These are phyloP conservation scores for Pseudovirgaria hyperparasitica DNA, from an alignment of 2,329 filamentous ascomycete species.

Conservation along the genomic window DNA sequence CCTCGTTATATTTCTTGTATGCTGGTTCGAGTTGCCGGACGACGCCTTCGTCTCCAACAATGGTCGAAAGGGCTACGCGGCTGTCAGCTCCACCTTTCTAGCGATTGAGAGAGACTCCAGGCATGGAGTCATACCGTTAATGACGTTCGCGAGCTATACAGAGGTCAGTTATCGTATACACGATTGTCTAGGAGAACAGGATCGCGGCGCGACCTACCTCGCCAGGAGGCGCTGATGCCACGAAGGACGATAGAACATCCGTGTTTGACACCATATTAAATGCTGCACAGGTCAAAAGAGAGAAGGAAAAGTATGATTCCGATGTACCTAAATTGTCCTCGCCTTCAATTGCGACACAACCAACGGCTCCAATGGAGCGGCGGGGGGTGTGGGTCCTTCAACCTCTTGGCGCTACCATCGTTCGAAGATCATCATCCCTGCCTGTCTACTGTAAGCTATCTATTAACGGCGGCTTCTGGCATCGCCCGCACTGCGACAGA, in stretches of 20 bases:
- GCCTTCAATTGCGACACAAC: background rate
- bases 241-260: constrained; percentile 54
- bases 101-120: background rate
- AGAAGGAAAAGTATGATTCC: no score
- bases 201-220: constrained; percentile 66
- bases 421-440: no score
- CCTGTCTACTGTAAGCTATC: no score
- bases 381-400: no score
- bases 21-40: constrained; percentile 65
- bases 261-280: constrained; percentile 20
- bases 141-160: constrained; percentile 67
- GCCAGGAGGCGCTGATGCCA: constrained; percentile 88
- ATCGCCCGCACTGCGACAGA: no score
- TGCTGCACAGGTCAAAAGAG: constrained; percentile 1
- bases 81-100: background rate
- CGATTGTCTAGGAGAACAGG: constrained; percentile 5
- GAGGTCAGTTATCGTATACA: constrained; percentile 13
- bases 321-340: no score
- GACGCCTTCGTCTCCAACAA: constrained; percentile 57
- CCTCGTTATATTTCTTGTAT: constrained; percentile 91
- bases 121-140: constrained; percentile 51
- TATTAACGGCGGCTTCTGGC: no score
- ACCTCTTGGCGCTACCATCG: no score
- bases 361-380: background rate
- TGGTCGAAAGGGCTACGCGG: constrained; percentile 42